phyloP scores from a whole-genome alignment of 352 stramenopile genomes.

The Phytophthora tentaculata region DNA sequence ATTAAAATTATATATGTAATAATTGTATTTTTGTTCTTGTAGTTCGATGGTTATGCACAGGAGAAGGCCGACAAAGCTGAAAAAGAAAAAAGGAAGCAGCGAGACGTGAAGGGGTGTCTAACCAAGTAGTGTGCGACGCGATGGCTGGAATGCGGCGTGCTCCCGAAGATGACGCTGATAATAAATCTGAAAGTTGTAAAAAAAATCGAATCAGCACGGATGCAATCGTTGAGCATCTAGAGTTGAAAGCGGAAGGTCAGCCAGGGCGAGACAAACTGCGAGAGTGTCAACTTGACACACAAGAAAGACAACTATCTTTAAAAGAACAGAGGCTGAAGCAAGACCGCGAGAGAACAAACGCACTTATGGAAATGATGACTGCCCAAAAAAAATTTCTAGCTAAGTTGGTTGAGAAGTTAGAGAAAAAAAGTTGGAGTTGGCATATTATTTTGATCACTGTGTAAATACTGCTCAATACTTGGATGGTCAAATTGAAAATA shows the following conservation, averaged over 20 bases:
- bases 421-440: not conserved
- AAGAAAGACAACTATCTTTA: not conserved
- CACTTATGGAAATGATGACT: conserved; percentile 2
- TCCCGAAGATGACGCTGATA: not conserved
- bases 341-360: conserved; percentile 2
- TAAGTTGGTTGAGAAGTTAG: conserved; percentile 10
- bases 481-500: not conserved
- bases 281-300: conserved; percentile 1
- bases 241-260: conserved; percentile 1
- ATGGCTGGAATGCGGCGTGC: conserved; percentile 4
- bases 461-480: conserved; percentile 4
- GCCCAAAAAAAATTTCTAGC: conserved; percentile 1
- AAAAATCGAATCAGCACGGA: conserved; percentile 7
- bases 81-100: not conserved
- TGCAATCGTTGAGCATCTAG: conserved; percentile 4
- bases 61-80: not conserved
- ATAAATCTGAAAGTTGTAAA: not conserved
- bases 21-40: not conserved
- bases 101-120: conserved; percentile 10
- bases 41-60: conserved; percentile 8
- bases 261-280: not conserved
- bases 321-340: conserved; percentile 2
- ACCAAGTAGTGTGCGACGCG: conserved; percentile 4
- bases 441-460: not conserved
- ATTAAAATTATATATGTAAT: not conserved